These are phyloP conservation scores for Kodamaea arcana DNA, from an alignment of 1,139 yeast species.

Conservation along the genomic window DNA sequence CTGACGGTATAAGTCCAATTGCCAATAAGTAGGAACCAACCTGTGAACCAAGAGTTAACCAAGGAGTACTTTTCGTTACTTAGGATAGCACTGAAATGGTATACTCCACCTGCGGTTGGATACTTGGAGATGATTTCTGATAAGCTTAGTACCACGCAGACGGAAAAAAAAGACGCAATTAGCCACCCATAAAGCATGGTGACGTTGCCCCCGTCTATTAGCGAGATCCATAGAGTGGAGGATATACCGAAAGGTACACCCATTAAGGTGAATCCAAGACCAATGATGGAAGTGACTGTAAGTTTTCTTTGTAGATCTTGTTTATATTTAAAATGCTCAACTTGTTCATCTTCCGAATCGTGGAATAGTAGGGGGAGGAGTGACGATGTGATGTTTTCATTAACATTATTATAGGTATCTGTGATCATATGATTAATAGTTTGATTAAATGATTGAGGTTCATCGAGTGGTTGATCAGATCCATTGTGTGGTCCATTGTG, in stretches of 20 bases:
- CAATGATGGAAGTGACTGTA: conserved; percentile 64
- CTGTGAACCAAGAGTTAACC: conserved; percentile 67
- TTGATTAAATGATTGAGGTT: too few species aligned
- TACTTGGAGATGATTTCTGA: conserved; percentile 72
- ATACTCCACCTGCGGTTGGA: conserved; percentile 72
- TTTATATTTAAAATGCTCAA: conserved; percentile 68
- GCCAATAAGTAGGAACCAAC: conserved; percentile 70
- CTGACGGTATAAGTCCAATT: conserved; percentile 75
- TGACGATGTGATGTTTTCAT: too few species aligned
- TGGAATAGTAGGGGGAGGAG: too few species aligned
- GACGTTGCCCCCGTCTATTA: conserved; percentile 69
- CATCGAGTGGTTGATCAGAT: too few species aligned
- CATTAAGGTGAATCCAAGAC: conserved; percentile 73
- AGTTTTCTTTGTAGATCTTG: conserved; percentile 64
- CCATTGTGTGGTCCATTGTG: too few species aligned
- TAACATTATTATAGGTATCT: too few species aligned
- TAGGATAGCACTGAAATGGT: conserved; percentile 69
- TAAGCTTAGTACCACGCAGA: conserved; percentile 60
- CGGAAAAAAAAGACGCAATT: conserved; percentile 55
- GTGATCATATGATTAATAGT: too few species aligned
- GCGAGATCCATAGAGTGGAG: conserved; percentile 63
- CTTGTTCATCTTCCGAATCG: conserved; percentile 42
- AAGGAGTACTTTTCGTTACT: conserved; percentile 54
- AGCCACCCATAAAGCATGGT: conserved; percentile 72
- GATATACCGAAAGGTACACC: conserved; percentile 76